Evolutionary conservation across 176 grass and related monocot genomes (phyloP).

Genomic region (sorghum (Sorghum bicolor)): Sorghum_bicolor_NCBIv3 NC_012879.2:53930501-53931000

Average conservation of each 20-base stretch:
- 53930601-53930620: neutral
- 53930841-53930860: neutral
- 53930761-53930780: neutral
- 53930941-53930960: neutral
- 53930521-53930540: neutral
- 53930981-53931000: slow-evolving; percentile 8
- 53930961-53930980: neutral
- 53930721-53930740: neutral
- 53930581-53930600: neutral
- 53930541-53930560: neutral
- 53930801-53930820: neutral
- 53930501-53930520: neutral
- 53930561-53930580: neutral
- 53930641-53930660: neutral
- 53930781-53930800: slow-evolving; percentile 9
- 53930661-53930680: neutral
- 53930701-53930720: neutral
- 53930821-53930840: neutral
- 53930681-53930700: neutral
- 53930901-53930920: neutral
- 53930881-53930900: neutral
- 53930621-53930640: neutral
- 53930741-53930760: neutral
- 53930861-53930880: neutral
- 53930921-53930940: neutral